A percentile compares a stretch with the other conserved stretches of the same genome.
Conservation (phyloP, 495 filamentous ascomycete species). For the Podospora pseudocomata region DNA sequence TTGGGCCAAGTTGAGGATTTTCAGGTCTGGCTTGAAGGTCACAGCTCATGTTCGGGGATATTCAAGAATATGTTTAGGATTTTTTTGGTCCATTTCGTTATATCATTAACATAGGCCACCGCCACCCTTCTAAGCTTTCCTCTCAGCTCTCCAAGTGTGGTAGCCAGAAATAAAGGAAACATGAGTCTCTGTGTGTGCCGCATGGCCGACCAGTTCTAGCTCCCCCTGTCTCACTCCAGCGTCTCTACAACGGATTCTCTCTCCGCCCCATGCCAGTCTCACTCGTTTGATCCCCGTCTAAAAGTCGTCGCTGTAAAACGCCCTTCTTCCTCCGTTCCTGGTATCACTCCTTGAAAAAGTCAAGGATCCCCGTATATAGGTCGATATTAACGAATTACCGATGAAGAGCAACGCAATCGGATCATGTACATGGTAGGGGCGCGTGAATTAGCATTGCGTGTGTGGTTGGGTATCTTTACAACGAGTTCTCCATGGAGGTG, state of each 20-base stretch:
- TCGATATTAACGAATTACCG: background rate
- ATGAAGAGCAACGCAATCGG: slow-evolving; percentile 9
- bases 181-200: slow-evolving; percentile 1
- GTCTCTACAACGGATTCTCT: background rate
- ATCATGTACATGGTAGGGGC: background rate
- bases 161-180: background rate
- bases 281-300: background rate
- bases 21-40: background rate
- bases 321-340: background rate
- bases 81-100: background rate
- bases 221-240: background rate
- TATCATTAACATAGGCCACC: slow-evolving; percentile 1
- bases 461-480: slow-evolving; percentile 22
- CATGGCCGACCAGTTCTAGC: background rate
- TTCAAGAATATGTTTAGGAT: background rate
- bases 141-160: background rate
- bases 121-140: background rate
- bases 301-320: slow-evolving; percentile 3
- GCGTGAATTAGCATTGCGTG: background rate
- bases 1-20: background rate
- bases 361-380: background rate
- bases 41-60: background rate
- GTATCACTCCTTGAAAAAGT: background rate
- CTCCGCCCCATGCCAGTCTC: background rate
- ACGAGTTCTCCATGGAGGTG: slow-evolving; percentile 75